These are phyloP conservation scores for Camelina hispida DNA, from an alignment of 345 rosid species.

Conservation along the genomic window DNA sequence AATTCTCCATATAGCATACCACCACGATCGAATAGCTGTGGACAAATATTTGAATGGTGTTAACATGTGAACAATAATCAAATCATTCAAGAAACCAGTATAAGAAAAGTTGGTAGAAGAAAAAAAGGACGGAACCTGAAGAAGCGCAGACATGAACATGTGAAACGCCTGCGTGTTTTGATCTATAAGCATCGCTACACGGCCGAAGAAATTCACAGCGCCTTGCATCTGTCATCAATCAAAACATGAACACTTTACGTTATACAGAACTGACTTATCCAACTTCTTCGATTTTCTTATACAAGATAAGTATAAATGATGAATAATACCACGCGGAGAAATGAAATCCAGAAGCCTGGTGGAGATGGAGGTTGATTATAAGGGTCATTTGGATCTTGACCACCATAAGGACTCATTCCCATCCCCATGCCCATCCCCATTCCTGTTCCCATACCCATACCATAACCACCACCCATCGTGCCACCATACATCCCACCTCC, in stretches of 20 bases:
- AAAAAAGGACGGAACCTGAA: constrained; percentile 68
- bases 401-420: constrained; percentile 89
- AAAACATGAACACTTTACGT: constrained; percentile 8
- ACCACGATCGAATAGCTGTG: constrained; percentile 89
- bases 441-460: constrained; percentile 72
- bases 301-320: constrained; percentile 20
- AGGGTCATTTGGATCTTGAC: constrained; percentile 92
- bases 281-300: constrained; percentile 14
- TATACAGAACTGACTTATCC: constrained; percentile 1
- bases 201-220: constrained; percentile 80
- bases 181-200: constrained; percentile 76
- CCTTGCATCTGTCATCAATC: constrained; percentile 77
- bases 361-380: constrained; percentile 82
- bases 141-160: constrained; percentile 92
- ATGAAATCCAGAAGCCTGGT: constrained; percentile 99
- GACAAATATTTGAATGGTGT: constrained; percentile 33
- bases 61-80: not conserved
- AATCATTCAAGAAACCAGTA: constrained; percentile 1
- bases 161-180: constrained; percentile 92
- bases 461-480: constrained; percentile 90
- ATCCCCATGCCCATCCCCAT: constrained; percentile 53
- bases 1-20: constrained; percentile 91
- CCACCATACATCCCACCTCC: constrained; percentile 78
- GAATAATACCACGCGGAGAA: constrained; percentile 76
- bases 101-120: constrained; percentile 15